A percentile compares a stretch with the other conserved stretches of the same genome.
phyloP scores from a whole-genome alignment of 2,329 filamentous ascomycete genomes.

The Ophiostoma sp. region DNA sequence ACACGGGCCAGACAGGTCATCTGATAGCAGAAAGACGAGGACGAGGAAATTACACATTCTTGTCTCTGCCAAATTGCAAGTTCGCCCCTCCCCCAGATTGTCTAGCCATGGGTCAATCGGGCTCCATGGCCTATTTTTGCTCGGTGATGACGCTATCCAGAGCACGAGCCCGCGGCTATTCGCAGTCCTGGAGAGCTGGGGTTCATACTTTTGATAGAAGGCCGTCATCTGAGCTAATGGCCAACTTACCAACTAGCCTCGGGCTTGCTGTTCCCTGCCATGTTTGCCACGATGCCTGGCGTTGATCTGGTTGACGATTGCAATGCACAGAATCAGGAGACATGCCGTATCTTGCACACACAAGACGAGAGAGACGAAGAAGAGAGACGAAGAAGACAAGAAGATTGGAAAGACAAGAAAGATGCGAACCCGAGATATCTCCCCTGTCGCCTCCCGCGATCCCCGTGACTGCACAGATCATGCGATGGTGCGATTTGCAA shows the following conservation, averaged over 20 bases:
- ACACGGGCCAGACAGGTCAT: background rate
- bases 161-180: background rate
- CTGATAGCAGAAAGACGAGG: background rate
- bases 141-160: background rate
- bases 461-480: background rate
- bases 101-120: background rate
- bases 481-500: constrained; percentile 4
- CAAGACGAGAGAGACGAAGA: background rate
- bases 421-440: background rate
- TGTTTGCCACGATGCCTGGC: background rate
- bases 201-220: background rate
- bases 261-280: background rate
- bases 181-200: background rate
- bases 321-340: background rate
- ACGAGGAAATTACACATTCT: constrained; percentile 14
- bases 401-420: background rate
- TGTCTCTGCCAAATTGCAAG: background rate
- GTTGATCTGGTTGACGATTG: background rate
- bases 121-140: background rate
- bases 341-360: background rate
- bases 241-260: constrained; percentile 5
- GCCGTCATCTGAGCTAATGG: background rate
- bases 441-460: background rate
- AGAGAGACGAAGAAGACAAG: background rate
- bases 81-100: constrained; percentile 10